phyloP scores from a whole-genome alignment of 2,329 filamentous ascomycete genomes.

The Neofusicoccum kwambonambiense region DNA sequence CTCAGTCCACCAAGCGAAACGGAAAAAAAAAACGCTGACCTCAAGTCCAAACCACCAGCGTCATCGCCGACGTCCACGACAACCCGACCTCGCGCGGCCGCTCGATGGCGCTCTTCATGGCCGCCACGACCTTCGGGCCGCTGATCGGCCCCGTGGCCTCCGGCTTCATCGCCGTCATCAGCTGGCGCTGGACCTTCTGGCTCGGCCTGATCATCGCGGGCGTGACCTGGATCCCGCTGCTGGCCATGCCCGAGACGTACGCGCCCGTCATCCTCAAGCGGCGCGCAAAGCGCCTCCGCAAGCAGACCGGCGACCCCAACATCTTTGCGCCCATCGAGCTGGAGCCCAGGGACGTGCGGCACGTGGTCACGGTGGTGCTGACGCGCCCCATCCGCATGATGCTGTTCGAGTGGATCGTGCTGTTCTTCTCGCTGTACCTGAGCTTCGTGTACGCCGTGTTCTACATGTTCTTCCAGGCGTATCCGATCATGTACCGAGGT shows the following conservation, averaged over 20 bases:
- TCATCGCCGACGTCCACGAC: constrained; percentile 66
- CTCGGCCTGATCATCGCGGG: constrained; percentile 68
- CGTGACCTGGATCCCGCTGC: constrained; percentile 56
- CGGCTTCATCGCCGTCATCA: constrained; percentile 60
- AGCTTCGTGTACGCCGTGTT: constrained; percentile 62
- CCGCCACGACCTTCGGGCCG: constrained; percentile 60
- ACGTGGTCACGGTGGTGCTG: constrained; percentile 67
- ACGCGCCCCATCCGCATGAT: constrained; percentile 73
- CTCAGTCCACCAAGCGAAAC: too few species aligned
- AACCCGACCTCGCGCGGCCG: constrained; percentile 57
- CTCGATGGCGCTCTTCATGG: constrained; percentile 64
- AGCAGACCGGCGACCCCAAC: constrained; percentile 51
- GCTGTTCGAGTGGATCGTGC: constrained; percentile 69
- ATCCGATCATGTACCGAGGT: constrained; percentile 63
- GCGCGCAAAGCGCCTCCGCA: constrained; percentile 59
- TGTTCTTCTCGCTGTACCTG: constrained; percentile 69
- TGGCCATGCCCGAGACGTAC: constrained; percentile 59
- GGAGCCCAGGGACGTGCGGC: constrained; percentile 56
- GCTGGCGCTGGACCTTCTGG: constrained; percentile 72
- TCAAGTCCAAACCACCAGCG: constrained; percentile 31
- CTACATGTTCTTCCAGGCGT: constrained; percentile 76
- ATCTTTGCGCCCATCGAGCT: constrained; percentile 64
- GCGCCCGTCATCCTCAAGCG: constrained; percentile 44
- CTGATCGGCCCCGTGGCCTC: constrained; percentile 55
- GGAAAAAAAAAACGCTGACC: neutral